Evolutionary conservation across 2,329 filamentous ascomycete species (phyloP).

Genomic region (Zopfia rhizophila): DNA sequence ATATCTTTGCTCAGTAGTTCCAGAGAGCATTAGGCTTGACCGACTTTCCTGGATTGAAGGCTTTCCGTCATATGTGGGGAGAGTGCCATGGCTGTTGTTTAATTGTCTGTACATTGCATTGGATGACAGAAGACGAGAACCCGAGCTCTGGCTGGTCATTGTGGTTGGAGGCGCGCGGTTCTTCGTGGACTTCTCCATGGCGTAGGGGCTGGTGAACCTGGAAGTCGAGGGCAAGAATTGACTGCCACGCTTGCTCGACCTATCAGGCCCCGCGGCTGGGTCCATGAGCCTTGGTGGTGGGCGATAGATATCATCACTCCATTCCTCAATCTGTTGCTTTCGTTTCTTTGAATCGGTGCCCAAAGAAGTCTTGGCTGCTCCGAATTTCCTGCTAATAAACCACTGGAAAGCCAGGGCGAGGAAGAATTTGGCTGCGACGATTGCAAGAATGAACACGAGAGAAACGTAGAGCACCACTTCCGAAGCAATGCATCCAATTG

Average conservation of each 20-base stretch:
- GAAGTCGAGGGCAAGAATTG: constrained; percentile 91
- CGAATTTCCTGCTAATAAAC: constrained; percentile 91
- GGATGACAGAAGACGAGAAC: constrained; percentile 76
- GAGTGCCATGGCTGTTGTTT: constrained; percentile 67
- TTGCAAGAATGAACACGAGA: constrained; percentile 87
- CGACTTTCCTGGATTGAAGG: constrained; percentile 47
- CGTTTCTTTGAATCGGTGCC: constrained; percentile 82
- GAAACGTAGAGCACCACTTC: constrained; percentile 97
- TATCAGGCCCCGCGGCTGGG: constrained; percentile 71
- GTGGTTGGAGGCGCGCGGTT: constrained; percentile 77
- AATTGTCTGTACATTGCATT: constrained; percentile 72
- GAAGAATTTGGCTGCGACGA: constrained; percentile 87
- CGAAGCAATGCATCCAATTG: constrained; percentile 95
- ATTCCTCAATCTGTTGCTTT: constrained; percentile 94
- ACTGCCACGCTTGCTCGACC: constrained; percentile 82
- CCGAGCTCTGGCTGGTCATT: constrained; percentile 90
- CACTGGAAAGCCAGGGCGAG: constrained; percentile 93
- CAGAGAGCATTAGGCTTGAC: constrained; percentile 56
- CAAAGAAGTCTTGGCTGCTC: constrained; percentile 85
- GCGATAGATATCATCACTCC: constrained; percentile 97
- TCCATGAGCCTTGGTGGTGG: constrained; percentile 86
- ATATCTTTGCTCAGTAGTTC: constrained; percentile 59
- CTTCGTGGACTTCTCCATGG: constrained; percentile 70
- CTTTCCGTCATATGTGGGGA: constrained; percentile 58
- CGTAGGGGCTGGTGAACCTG: constrained; percentile 91